These are phyloP conservation scores for rapeseed (Brassica napus) DNA, from an alignment of 345 rosid species.

Conservation along the genomic window Da-Ae NC_063446.1:24324001-24324500, in stretches of 20 bases:
- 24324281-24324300: conserved; percentile 32
- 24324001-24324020: conserved; percentile 35
- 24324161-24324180: conserved; percentile 41
- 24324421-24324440: conserved; percentile 26
- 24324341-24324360: conserved; percentile 12
- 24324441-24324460: conserved; percentile 22
- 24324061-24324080: conserved; percentile 45
- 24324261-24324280: neutral
- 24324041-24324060: conserved; percentile 44
- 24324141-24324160: conserved; percentile 46
- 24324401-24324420: conserved; percentile 12
- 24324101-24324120: conserved; percentile 42
- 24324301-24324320: conserved; percentile 7
- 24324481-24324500: conserved; percentile 5
- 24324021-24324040: conserved; percentile 37
- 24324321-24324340: conserved; percentile 1
- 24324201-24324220: conserved; percentile 43
- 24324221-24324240: neutral
- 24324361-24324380: conserved; percentile 13
- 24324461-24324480: conserved; percentile 5
- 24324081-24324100: conserved; percentile 41
- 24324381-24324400: conserved; percentile 14
- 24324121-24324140: conserved; percentile 47
- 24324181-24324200: conserved; percentile 44
- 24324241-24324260: neutral